These are phyloP conservation scores for Cerrena zonata DNA, from an alignment of 1,284 basidiomycete genomes.

Conservation along the genomic window DNA sequence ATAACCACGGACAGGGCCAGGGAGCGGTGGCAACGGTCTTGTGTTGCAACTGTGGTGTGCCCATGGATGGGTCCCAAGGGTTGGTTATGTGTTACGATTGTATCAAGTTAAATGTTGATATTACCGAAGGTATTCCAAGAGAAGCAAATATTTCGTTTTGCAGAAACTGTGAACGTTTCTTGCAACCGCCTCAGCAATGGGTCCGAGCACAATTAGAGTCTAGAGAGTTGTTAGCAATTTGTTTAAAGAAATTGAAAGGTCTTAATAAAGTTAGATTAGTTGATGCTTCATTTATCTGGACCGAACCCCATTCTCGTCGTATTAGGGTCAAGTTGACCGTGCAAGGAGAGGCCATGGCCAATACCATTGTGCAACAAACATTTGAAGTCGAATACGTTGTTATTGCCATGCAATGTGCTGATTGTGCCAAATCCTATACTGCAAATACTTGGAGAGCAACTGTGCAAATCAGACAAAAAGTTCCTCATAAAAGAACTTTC, in stretches of 20 bases:
- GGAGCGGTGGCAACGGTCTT: no score
- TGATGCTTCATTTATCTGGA: slow-evolving; percentile 98
- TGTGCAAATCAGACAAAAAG: slow-evolving; percentile 97
- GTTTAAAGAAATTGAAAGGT: slow-evolving; percentile 90
- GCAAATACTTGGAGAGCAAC: slow-evolving; percentile 98
- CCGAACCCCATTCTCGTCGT: slow-evolving; percentile 94
- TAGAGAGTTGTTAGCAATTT: slow-evolving; percentile 84
- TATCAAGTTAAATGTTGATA: slow-evolving; percentile 87
- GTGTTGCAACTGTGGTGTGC: no score
- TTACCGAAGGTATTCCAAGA: slow-evolving; percentile 93
- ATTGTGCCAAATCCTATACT: slow-evolving; percentile 88
- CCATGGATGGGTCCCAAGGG: no score
- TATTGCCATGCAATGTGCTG: slow-evolving; percentile 91
- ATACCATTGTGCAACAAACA: slow-evolving; percentile 93
- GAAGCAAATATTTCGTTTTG: slow-evolving; percentile 88
- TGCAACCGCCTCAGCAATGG: slow-evolving; percentile 89
- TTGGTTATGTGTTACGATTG: slow-evolving; percentile 91
- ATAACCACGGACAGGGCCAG: no score
- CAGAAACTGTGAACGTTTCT: slow-evolving; percentile 92
- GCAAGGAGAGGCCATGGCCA: slow-evolving; percentile 94
- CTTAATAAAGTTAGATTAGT: slow-evolving; percentile 91
- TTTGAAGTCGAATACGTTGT: slow-evolving; percentile 97
- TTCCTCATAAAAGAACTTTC: slow-evolving; percentile 95
- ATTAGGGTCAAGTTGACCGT: slow-evolving; percentile 91
- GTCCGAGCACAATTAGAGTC: slow-evolving; percentile 84